Evolutionary conservation across 306 rosid genomes (phyloP).

Genomic region (Ormosia semicastrata): DNA sequence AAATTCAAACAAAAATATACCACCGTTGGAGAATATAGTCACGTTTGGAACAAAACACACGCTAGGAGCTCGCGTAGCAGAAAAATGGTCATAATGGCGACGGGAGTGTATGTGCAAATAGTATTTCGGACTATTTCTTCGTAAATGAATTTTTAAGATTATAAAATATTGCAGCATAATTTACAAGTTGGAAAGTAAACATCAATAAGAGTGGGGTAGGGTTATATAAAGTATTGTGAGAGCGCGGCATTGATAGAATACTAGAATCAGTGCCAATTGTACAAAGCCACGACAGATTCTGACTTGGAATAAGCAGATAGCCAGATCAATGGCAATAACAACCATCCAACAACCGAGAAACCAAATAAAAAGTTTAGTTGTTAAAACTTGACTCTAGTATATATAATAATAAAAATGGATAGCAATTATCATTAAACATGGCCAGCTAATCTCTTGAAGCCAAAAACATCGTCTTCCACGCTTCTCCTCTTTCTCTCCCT

Average conservation of each 20-base stretch:
- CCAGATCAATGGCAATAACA: constrained; percentile 49
- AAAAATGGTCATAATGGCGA: neutral
- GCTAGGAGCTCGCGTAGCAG: neutral
- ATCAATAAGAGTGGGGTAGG: neutral
- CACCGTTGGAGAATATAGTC: too few species aligned
- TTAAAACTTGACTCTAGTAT: constrained; percentile 44
- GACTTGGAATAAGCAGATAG: constrained; percentile 35
- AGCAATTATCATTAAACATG: constrained; percentile 36
- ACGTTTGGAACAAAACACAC: too few species aligned
- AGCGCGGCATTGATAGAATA: neutral
- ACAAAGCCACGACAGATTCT: constrained; percentile 17
- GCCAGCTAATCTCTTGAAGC: constrained; percentile 56
- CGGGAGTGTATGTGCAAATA: neutral
- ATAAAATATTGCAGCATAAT: neutral
- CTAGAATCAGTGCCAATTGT: constrained; percentile 14
- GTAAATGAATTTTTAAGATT: neutral
- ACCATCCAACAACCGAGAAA: constrained; percentile 70
- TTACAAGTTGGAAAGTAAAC: constrained; percentile 13
- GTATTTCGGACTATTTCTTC: neutral
- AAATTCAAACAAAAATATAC: too few species aligned
- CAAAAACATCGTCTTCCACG: constrained; percentile 20
- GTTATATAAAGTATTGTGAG: neutral
- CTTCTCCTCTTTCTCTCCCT: constrained; percentile 13
- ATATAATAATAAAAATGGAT: constrained; percentile 6
- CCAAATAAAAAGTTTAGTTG: constrained; percentile 44